Conservation (phyloP, 1,284 basidiomycete species). For the Naganishia cerealis region DNA sequence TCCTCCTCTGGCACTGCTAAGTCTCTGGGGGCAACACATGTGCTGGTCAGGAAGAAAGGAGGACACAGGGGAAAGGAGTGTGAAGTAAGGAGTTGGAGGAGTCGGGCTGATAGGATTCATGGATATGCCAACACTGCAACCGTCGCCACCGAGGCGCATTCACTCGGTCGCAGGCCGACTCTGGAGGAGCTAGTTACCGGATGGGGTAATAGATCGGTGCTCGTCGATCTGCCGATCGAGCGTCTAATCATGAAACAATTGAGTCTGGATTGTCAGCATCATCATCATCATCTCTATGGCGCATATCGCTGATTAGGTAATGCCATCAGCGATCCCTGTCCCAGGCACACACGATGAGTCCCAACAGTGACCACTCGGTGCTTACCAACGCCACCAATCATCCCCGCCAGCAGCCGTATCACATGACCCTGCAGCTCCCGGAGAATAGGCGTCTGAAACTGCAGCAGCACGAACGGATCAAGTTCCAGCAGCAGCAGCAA, state of each 20-base stretch:
- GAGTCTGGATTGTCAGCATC: not conserved
- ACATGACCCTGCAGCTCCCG: conserved; percentile 28
- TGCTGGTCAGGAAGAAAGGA: not conserved
- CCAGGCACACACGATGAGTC: conserved; percentile 20
- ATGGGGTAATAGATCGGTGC: not conserved
- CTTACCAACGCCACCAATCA: conserved; percentile 15
- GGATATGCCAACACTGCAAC: not conserved
- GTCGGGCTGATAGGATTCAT: conserved; percentile 1
- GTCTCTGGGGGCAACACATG: not conserved
- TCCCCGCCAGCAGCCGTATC: conserved; percentile 8
- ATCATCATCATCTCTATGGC: not conserved
- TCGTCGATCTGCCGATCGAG: conserved; percentile 17
- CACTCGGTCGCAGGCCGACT: conserved; percentile 12
- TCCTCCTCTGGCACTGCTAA: not conserved
- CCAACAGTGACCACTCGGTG: not conserved
- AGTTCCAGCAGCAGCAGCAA: conserved; percentile 22
- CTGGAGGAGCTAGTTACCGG: not conserved
- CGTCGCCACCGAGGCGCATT: not conserved
- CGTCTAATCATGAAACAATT: not conserved
- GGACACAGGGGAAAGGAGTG: conserved; percentile 16
- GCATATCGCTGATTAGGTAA: conserved; percentile 15
- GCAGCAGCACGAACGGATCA: conserved; percentile 24
- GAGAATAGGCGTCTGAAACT: conserved; percentile 31
- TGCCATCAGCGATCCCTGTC: conserved; percentile 17
- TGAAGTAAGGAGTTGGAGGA: not conserved